phyloP scores from a whole-genome alignment of 2,329 filamentous ascomycete species.

The Pseudonectria buxi region DNA sequence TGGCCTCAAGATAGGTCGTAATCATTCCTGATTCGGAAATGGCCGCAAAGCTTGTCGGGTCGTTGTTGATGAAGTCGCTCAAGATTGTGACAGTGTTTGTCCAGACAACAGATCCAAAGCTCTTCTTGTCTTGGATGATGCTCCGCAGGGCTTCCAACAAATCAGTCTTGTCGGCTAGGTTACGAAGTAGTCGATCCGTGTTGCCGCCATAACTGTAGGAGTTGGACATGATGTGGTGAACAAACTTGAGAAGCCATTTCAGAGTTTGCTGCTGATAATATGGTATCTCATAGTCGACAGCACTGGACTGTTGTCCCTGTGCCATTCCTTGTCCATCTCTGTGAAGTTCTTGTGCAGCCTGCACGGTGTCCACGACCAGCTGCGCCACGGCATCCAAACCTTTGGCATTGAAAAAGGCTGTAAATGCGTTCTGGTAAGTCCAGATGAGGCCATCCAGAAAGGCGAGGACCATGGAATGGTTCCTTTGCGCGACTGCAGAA shows the following conservation, averaged over 20 bases:
- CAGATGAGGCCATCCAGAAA: constrained; percentile 88
- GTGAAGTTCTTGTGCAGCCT: constrained; percentile 60
- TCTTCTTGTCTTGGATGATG: constrained; percentile 70
- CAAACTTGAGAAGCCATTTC: constrained; percentile 90
- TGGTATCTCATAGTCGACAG: constrained; percentile 88
- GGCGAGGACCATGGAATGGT: constrained; percentile 74
- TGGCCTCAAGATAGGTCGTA: constrained; percentile 74
- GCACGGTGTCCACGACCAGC: constrained; percentile 72
- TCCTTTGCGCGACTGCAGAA: constrained; percentile 72
- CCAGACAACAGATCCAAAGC: constrained; percentile 92
- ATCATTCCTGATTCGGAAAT: constrained; percentile 92
- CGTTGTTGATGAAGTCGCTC: constrained; percentile 96
- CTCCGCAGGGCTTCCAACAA: constrained; percentile 71
- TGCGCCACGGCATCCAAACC: constrained; percentile 89
- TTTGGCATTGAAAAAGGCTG: constrained; percentile 70
- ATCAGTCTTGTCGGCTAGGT: constrained; percentile 87
- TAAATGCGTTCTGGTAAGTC: constrained; percentile 76
- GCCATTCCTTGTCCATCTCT: constrained; percentile 65
- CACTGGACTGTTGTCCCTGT: constrained; percentile 61
- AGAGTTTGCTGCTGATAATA: constrained; percentile 91
- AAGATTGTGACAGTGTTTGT: constrained; percentile 87
- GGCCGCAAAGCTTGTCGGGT: constrained; percentile 93
- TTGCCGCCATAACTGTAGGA: constrained; percentile 64
- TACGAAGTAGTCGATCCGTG: constrained; percentile 83
- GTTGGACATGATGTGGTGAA: constrained; percentile 89